Conservation (phyloP, 331 rosid species). For the Malus hybrid region DNA sequence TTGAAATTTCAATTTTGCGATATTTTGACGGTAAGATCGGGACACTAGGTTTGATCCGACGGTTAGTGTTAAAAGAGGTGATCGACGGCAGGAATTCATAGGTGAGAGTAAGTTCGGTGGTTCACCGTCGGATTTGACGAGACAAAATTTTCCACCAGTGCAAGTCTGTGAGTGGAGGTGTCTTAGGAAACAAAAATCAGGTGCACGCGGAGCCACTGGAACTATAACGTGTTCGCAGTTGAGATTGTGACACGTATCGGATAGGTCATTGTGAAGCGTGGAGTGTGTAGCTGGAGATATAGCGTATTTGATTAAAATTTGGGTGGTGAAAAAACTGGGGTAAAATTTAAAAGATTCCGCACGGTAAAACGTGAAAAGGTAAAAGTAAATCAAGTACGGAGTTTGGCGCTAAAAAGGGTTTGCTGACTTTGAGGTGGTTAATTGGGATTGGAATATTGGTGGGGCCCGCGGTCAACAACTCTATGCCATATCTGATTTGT, state of each 20-base stretch:
- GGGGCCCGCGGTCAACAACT: not conserved
- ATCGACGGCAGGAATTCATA: conserved; percentile 48
- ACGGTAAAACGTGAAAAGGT: conserved; percentile 8
- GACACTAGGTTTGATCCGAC: conserved; percentile 19
- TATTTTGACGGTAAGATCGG: conserved; percentile 55
- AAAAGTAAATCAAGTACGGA: conserved; percentile 2
- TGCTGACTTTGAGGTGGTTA: not conserved
- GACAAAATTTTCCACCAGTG: conserved; percentile 3
- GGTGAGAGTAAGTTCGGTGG: conserved; percentile 3
- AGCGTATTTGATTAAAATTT: not conserved
- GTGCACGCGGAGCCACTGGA: conserved; percentile 6
- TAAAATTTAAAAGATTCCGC: conserved; percentile 15
- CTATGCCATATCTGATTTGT: not conserved
- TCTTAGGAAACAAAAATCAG: not conserved
- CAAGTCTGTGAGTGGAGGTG: not conserved
- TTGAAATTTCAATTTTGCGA: conserved; percentile 84
- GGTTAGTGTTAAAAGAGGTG: not conserved
- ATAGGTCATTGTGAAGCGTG: not conserved
- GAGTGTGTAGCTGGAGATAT: not conserved
- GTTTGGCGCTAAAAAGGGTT: conserved; percentile 20
- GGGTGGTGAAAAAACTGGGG: conserved; percentile 1
- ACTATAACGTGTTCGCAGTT: not conserved
- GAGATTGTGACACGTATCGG: not conserved
- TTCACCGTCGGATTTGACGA: conserved; percentile 29
- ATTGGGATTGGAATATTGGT: not conserved